Evolutionary conservation across 2,329 filamentous ascomycete genomes (phyloP).

Genomic region (Exophiala viscosa): DNA sequence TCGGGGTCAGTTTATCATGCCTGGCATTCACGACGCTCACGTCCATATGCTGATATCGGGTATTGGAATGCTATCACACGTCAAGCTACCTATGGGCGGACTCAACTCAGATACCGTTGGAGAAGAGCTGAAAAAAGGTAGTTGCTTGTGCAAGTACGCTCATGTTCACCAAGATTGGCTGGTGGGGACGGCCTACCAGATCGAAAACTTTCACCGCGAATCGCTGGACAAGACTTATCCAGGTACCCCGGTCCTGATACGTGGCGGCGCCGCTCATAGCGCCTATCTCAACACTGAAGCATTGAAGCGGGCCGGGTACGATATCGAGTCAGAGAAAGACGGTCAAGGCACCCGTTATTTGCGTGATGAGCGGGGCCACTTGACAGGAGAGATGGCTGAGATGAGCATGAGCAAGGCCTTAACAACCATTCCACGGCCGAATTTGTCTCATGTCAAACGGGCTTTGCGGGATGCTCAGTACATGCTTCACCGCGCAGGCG

Average conservation of each 20-base stretch:
- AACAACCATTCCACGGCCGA: slow-evolving; percentile 25
- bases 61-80: slow-evolving; percentile 28
- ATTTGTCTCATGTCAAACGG: slow-evolving; percentile 27
- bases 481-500: slow-evolving; percentile 29
- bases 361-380: slow-evolving; percentile 27
- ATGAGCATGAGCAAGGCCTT: slow-evolving; percentile 26
- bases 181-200: slow-evolving; percentile 23
- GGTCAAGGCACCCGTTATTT: slow-evolving; percentile 27
- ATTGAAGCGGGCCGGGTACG: slow-evolving; percentile 28
- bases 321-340: slow-evolving; percentile 24
- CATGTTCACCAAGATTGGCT: slow-evolving; percentile 25
- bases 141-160: slow-evolving; percentile 3
- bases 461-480: slow-evolving; percentile 27
- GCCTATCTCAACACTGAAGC: slow-evolving; percentile 31
- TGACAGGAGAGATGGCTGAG: slow-evolving; percentile 33
- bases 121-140: slow-evolving; percentile 1
- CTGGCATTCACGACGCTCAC: slow-evolving; percentile 37
- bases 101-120: slow-evolving; percentile 25
- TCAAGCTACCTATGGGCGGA: slow-evolving; percentile 26
- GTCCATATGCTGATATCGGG: slow-evolving; percentile 32
- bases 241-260: slow-evolving; percentile 30
- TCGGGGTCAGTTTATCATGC: slow-evolving; percentile 32
- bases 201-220: slow-evolving; percentile 25
- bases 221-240: slow-evolving; percentile 31
- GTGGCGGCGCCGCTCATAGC: slow-evolving; percentile 30